Evolutionary conservation across 371 early-diverging fungal genomes (phyloP), one percentile per base, ranked within the genome.

Genomic region (Mortierella sp.): DNA sequence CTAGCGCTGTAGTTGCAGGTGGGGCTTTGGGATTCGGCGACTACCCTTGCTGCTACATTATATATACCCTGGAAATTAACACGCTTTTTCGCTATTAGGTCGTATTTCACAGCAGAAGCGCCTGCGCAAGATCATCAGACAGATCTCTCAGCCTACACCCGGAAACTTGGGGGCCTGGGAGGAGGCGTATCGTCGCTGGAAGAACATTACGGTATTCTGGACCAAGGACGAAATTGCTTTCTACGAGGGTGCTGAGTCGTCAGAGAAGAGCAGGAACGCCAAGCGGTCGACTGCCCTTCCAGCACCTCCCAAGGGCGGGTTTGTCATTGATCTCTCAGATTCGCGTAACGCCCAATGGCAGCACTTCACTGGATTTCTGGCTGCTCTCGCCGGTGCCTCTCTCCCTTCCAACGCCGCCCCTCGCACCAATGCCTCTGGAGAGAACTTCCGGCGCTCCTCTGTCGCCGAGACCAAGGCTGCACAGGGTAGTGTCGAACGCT

Each of bases 81-180:
- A 37, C 64, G 67, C 71, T 46, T 16, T 28, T 3, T 5, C 40
- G 19, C 37, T 21, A 9, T 0, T 72, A 87, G 90, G 94, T 16
- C 89, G 93, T 46, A 91, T 94, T 69, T 96, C 95, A 0, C 93
- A 94, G 79, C 97, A 97, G 82, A 95, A 96, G 79, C 92, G 94
- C 5, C 91, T 96, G 46, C 90, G 97, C 37, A 91, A 91, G 46
- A 78, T 95, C 9, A 82, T 97, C 46, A 90, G 96, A 5, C 90
- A 92, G 82, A 91, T 95, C 87, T 89, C 90, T 8, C 90, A 90
- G 50, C 94, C 93, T 31, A 95, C 96, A 0, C 92, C 94, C 8
- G 96, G 96, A 19, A 95, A 94, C 75, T 82, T 96, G 70, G 94
- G 93, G 10, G 97, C 96, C 0, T 96, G 96, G 96, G 96, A 96